A percentile compares a stretch with the other conserved stretches of the same genome.
Conservation (phyloP, 1,284 basidiomycete genomes). For the Fistulina hepatica region DNA sequence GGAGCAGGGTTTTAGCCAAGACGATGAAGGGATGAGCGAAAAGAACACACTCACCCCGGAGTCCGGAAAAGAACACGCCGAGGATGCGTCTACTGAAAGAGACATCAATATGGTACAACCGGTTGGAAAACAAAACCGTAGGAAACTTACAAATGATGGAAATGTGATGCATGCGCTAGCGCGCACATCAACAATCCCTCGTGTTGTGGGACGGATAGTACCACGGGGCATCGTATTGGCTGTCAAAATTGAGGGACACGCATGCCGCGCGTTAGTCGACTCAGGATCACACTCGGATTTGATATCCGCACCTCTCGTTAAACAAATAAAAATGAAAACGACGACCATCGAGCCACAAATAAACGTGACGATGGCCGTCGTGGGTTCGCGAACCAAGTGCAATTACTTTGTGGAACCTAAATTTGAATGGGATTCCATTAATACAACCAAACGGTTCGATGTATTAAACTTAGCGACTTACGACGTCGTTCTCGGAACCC, state of each 20-base stretch:
- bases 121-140: too few species aligned
- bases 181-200: not conserved
- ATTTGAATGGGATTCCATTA: conserved; percentile 2
- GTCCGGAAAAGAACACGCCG: too few species aligned
- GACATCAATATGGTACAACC: too few species aligned
- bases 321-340: not conserved
- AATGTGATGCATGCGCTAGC: too few species aligned
- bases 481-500: conserved; percentile 24
- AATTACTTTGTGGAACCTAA: not conserved
- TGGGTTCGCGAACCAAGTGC: not conserved
- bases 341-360: not conserved
- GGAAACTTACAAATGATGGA: too few species aligned
- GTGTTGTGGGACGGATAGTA: not conserved
- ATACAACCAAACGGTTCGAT: too few species aligned
- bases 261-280: not conserved
- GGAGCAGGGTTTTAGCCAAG: too few species aligned
- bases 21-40: too few species aligned
- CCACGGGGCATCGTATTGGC: not conserved
- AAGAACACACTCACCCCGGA: too few species aligned
- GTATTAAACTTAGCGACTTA: conserved; percentile 14
- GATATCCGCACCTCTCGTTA: not conserved
- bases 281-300: not conserved
- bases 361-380: not conserved
- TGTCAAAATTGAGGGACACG: not conserved
- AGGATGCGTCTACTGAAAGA: too few species aligned